Evolutionary conservation across 1,284 basidiomycete genomes (phyloP).

Genomic region (Omphalotus olearius): DNA sequence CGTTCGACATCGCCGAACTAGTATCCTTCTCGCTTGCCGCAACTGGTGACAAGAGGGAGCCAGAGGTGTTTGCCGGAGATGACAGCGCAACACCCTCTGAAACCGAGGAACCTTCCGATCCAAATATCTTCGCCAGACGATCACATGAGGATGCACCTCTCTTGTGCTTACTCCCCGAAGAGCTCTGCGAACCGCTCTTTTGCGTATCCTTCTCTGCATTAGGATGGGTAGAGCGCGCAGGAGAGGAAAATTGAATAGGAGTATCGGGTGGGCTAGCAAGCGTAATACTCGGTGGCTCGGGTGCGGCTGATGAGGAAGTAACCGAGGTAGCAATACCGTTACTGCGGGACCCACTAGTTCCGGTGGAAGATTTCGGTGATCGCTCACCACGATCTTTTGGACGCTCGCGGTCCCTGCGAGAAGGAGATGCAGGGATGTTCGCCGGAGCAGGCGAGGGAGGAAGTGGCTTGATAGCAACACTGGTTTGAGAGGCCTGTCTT

Average conservation of each 20-base stretch:
- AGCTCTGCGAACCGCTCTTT: constrained; percentile 6
- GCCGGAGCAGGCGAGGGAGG: constrained; percentile 26
- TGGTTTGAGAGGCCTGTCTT: constrained; percentile 29
- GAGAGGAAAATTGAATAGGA: constrained; percentile 7
- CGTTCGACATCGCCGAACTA: constrained; percentile 8
- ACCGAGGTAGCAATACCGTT: neutral
- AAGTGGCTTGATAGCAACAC: constrained; percentile 29
- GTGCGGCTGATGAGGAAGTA: neutral
- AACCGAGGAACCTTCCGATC: neutral
- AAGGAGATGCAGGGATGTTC: constrained; percentile 14
- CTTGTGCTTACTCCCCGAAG: constrained; percentile 4
- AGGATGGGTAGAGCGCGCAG: neutral
- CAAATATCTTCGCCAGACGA: constrained; percentile 12
- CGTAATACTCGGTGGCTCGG: constrained; percentile 13
- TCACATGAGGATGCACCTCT: constrained; percentile 7
- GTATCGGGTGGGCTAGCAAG: constrained; percentile 17
- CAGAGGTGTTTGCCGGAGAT: constrained; percentile 8
- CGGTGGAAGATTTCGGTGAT: constrained; percentile 1
- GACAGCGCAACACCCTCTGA: neutral
- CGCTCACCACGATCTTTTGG: neutral
- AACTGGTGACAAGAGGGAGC: constrained; percentile 13
- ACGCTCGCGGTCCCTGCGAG: constrained; percentile 16
- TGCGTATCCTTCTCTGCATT: neutral
- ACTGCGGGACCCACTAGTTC: neutral
- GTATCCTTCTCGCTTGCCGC: constrained; percentile 19